phyloP scores from a whole-genome alignment of 768 basidiomycete genomes.

The Leucocoprinus birnbaumii region DNA sequence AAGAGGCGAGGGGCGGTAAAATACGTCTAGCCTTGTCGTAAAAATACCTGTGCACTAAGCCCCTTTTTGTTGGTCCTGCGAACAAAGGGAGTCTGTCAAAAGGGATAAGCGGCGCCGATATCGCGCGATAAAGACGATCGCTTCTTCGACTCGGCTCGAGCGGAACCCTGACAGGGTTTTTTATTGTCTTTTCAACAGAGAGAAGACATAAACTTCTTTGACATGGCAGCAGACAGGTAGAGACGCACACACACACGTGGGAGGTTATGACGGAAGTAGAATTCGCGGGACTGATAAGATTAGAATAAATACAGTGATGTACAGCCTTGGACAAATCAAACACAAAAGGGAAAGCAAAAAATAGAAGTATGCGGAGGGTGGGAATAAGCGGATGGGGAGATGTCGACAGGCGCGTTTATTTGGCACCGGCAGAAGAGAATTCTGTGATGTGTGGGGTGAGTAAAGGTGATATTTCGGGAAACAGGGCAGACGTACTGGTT shows the following conservation, averaged over 20 bases:
- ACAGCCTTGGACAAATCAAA: conserved; percentile 15
- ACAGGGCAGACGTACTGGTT: conserved; percentile 39
- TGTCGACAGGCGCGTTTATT: conserved; percentile 7
- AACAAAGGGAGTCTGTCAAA: no score
- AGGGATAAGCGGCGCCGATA: no score
- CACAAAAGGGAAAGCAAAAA: conserved; percentile 5
- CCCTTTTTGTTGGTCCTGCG: no score
- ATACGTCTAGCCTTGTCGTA: no score
- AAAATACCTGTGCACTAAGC: no score
- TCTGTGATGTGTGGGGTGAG: conserved; percentile 1
- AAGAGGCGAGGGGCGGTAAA: no score
- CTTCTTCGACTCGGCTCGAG: no score
- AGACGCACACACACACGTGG: background rate
- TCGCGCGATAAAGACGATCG: no score
- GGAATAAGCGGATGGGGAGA: no score
- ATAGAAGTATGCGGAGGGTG: conserved; percentile 1
- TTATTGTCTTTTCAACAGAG: no score
- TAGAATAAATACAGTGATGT: conserved; percentile 18
- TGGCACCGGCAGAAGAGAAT: conserved; percentile 18
- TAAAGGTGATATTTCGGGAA: background rate
- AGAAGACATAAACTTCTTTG: background rate
- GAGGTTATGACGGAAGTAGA: background rate
- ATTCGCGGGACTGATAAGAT: background rate
- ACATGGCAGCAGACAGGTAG: no score
- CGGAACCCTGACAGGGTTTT: no score